Percentiles rank a stretch among this genome's conserved stretches.
Evolutionary conservation across 306 rosid genomes (phyloP).

Genomic region (Rosa rugosa): DNA sequence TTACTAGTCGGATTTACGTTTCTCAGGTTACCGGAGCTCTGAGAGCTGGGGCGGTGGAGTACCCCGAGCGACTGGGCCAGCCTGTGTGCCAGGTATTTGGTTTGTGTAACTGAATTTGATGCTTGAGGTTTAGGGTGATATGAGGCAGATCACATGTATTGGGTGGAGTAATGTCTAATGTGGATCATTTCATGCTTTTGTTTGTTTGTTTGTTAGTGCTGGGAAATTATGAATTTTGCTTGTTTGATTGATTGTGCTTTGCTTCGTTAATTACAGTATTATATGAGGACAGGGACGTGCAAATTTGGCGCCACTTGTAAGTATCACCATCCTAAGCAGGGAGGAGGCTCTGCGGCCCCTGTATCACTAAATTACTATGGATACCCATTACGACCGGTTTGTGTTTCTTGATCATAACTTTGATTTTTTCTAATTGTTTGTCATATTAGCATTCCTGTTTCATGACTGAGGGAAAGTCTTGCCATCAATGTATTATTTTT

Average conservation of each 20-base stretch:
- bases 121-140: slow-evolving; percentile 19
- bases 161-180: slow-evolving; percentile 26
- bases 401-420: slow-evolving; percentile 11
- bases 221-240: slow-evolving; percentile 14
- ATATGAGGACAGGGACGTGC: slow-evolving; percentile 76
- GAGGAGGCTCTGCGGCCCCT: slow-evolving; percentile 47
- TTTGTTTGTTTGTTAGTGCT: slow-evolving; percentile 29
- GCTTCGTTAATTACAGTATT: slow-evolving; percentile 60
- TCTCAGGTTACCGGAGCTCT: slow-evolving; percentile 78
- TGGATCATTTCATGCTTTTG: slow-evolving; percentile 19
- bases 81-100: slow-evolving; percentile 86
- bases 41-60: slow-evolving; percentile 66
- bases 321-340: slow-evolving; percentile 87
- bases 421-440: slow-evolving; percentile 7
- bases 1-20: slow-evolving; percentile 27
- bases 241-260: slow-evolving; percentile 34
- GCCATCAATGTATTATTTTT: slow-evolving; percentile 18
- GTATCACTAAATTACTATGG: slow-evolving; percentile 61
- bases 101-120: slow-evolving; percentile 26
- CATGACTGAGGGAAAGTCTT: slow-evolving; percentile 10
- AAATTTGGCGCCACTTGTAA: slow-evolving; percentile 87
- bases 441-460: slow-evolving; percentile 19
- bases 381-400: slow-evolving; percentile 48
- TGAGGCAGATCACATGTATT: slow-evolving; percentile 5
- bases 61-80: slow-evolving; percentile 91